Conservation (phyloP, 1,139 yeast species). For the Magnusiomyces paraingens region DNA sequence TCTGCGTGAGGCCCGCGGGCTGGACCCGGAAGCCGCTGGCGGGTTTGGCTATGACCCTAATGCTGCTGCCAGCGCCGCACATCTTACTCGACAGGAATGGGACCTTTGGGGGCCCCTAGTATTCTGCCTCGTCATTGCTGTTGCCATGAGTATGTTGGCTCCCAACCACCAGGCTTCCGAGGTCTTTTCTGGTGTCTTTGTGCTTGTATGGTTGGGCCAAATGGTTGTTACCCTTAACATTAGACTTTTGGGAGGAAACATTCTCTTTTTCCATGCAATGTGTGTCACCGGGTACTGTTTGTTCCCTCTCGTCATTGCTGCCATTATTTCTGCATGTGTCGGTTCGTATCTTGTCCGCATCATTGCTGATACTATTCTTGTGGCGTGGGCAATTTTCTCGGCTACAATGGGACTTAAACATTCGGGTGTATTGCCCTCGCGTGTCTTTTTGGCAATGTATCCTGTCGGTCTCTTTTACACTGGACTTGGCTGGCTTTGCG, state of each 20-base stretch:
- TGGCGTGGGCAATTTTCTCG: slow-evolving; percentile 70
- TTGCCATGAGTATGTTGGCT: slow-evolving; percentile 41
- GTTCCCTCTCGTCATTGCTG: slow-evolving; percentile 69
- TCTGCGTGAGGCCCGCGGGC: slow-evolving; percentile 12
- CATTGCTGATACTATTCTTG: slow-evolving; percentile 45
- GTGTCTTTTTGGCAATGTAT: slow-evolving; percentile 67
- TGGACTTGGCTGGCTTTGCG: slow-evolving; percentile 70
- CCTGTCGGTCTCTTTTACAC: slow-evolving; percentile 75
- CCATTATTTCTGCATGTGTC: slow-evolving; percentile 52
- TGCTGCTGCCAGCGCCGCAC: slow-evolving; percentile 2
- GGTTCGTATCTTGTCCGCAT: slow-evolving; percentile 51
- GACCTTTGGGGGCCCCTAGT: slow-evolving; percentile 72
- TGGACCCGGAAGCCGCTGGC: slow-evolving; percentile 12
- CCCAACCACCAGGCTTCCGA: slow-evolving; percentile 37
- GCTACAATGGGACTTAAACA: slow-evolving; percentile 58
- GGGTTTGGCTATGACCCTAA: slow-evolving; percentile 17
- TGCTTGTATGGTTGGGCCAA: slow-evolving; percentile 51
- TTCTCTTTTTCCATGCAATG: slow-evolving; percentile 69
- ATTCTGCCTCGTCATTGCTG: slow-evolving; percentile 58
- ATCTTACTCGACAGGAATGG: slow-evolving; percentile 14
- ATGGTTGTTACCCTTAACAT: slow-evolving; percentile 56
- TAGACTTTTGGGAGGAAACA: slow-evolving; percentile 67
- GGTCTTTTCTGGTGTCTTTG: slow-evolving; percentile 60
- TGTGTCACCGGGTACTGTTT: slow-evolving; percentile 77
- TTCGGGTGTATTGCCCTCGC: slow-evolving; percentile 62